Conservation (phyloP, 2,329 filamentous ascomycete species). For the Fusarium kyushuense region DNA sequence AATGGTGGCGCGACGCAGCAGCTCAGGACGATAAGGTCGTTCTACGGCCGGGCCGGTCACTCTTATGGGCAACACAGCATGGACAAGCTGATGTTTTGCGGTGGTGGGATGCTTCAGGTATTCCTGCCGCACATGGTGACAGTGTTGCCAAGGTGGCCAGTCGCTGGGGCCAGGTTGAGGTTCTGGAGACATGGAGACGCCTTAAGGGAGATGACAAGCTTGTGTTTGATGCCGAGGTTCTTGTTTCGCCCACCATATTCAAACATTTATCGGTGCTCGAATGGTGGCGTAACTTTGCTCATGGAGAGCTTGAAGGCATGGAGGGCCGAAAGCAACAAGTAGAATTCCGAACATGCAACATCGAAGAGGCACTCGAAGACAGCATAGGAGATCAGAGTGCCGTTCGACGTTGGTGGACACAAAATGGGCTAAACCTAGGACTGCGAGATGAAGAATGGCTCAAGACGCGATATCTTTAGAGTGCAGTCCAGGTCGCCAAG, state of each 20-base stretch:
- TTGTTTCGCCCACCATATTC: slow-evolving; percentile 88
- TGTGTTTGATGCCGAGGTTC: slow-evolving; percentile 84
- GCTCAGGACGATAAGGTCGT: slow-evolving; percentile 68
- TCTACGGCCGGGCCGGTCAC: slow-evolving; percentile 85
- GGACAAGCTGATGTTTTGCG: slow-evolving; percentile 81
- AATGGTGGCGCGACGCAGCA: slow-evolving; percentile 89
- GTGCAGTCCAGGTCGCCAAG: slow-evolving; percentile 5
- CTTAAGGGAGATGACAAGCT: slow-evolving; percentile 74
- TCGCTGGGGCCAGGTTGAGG: slow-evolving; percentile 84
- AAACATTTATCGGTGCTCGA: slow-evolving; percentile 87
- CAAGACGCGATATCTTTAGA: slow-evolving; percentile 77
- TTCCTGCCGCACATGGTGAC: slow-evolving; percentile 83
- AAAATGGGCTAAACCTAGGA: slow-evolving; percentile 83
- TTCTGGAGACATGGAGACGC: slow-evolving; percentile 83
- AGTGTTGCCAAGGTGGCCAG: slow-evolving; percentile 86
- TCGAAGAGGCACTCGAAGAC: slow-evolving; percentile 94
- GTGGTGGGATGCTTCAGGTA: slow-evolving; percentile 89
- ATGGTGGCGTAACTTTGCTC: slow-evolving; percentile 85
- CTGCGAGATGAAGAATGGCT: slow-evolving; percentile 91
- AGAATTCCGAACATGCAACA: slow-evolving; percentile 94
- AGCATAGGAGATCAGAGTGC: slow-evolving; percentile 79
- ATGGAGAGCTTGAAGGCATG: slow-evolving; percentile 67
- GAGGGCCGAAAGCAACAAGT: slow-evolving; percentile 73
- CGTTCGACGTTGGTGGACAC: slow-evolving; percentile 88
- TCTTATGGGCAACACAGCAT: slow-evolving; percentile 85